Base-by-base conservation (phyloP, 1,139 yeast species). In the Suhomyces coccinellae region DNA sequence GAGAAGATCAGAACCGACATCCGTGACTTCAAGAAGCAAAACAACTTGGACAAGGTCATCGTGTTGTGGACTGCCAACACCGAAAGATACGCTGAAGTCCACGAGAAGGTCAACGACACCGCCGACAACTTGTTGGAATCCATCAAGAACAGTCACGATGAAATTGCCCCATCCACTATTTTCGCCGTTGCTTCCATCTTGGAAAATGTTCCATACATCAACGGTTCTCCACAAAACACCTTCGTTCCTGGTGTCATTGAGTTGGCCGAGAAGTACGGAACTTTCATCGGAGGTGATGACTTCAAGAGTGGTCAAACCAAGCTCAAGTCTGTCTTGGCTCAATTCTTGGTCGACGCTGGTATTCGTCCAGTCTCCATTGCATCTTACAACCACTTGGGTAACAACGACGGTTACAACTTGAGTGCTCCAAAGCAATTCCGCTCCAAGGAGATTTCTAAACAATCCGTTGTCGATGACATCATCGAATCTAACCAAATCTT, bases 11-110 rank as follows among this genome's bases (percentile, higher is more conserved):
- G 97, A 71, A 73, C 77, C 52, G 97, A 91, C 66, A 90, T 91
- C 61, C 75, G 79, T 56, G 83, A 83, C 48, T 91, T 91, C 77
- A 91, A 90, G 73, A 66, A 67, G 43, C 71, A 76, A 54, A 87
- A 91, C 63, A 69, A 71, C 36, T 82, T 91, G 58, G 97, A 91
- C 67, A 86, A 85, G 66, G 95, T 91, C 48, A 82, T 91, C 63
- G 88, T 91, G 43, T 77, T 91, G 63, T 91, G 98, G 98, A 89
- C 97, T 46, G 98, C 98, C 51, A 91, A 91, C 73, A 91, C 98
- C 50, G 98, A 91, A 74, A 85, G 97, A 67, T 90, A 87, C 65
- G 83, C 95, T 43, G 93, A 87, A 34, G 64, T 91, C 44, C 68
- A 83, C 42, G 73, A 77, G 16, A 95, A 95, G 51, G 90, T 91